These are phyloP conservation scores for Eucalyptus caleyi DNA, from an alignment of 345 rosid genomes.

Conservation along the genomic window DNA sequence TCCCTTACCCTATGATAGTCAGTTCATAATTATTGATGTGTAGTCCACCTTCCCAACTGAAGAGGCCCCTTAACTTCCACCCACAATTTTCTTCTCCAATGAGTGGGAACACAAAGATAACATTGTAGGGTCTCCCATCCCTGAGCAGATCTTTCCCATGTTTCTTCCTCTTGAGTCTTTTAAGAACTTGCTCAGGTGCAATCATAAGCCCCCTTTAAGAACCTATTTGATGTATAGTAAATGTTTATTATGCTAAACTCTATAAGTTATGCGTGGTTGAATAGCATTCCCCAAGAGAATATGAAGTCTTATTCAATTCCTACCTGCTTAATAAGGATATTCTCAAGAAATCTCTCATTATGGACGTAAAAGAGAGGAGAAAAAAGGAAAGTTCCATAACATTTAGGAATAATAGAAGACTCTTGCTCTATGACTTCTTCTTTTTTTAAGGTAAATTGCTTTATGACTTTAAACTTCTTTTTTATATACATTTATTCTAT, in stretches of 20 bases:
- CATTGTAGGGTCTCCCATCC: too few species aligned
- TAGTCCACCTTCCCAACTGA: too few species aligned
- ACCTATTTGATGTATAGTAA: not conserved
- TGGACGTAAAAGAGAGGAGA: not conserved
- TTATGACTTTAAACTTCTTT: not conserved
- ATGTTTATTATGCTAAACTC: not conserved
- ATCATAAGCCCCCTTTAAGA: not conserved
- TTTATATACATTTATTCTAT: not conserved
- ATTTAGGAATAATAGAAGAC: not conserved
- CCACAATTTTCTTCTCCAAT: too few species aligned
- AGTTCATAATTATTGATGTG: too few species aligned
- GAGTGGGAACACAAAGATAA: too few species aligned
- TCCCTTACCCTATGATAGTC: too few species aligned
- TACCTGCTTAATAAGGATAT: not conserved
- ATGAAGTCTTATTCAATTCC: not conserved
- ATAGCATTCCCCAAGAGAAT: not conserved
- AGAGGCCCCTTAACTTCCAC: too few species aligned
- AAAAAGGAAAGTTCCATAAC: not conserved
- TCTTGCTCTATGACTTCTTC: not conserved
- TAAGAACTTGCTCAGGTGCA: too few species aligned
- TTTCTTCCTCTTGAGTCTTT: too few species aligned
- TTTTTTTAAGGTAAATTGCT: too few species aligned
- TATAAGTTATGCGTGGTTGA: not conserved
- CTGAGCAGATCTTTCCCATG: rapidly evolving
- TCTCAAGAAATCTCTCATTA: not conserved